Evolutionary conservation across 2,329 filamentous ascomycete species (phyloP), one percentile per base, ranked within the genome.

Genomic region (Diaporthe sp.): DNA sequence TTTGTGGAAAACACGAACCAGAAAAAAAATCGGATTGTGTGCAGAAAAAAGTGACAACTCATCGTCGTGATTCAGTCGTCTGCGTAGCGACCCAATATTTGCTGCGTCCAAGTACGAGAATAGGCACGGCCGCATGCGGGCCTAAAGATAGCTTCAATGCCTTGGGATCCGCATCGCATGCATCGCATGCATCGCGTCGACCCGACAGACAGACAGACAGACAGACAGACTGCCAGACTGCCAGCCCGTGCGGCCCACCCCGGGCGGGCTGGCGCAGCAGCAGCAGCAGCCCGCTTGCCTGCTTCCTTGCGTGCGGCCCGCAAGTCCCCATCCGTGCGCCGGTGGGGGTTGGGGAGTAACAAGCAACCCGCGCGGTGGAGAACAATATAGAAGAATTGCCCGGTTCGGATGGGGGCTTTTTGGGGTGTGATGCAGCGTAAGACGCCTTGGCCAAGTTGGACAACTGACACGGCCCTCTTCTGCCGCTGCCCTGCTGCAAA

Each of bases 101-200:
- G 42, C 63, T 66, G 44, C 63, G 44, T 25, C 47, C 44, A 51
- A 66, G 44, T 66, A 66, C 63, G 32, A 50, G 63, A 66, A 66
- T 53, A 66, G 63, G 32, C 32, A 37, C 63, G 63, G 63, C 63
- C 63, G 63, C 63, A 66, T 66, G 63, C 44, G 63, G 42, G 9
- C 44, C 44, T 66, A 66, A 66, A 51, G 63, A 66, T 37, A 66
- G 63, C 63, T 66, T 66, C 63, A 66, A 51, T 66, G 63, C 63
- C 42, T 22, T 47, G 32, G 59, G 59, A 27, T 47, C 61, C 42
- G 61, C 30, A 35, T 9, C 37, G 56, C 37, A 25, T 19, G n/a
- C n/a, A 44, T 44, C 42, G 42, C 42, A 44, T 22, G 42, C 42
- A 19, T 42, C 39, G 39, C 39, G 39, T 42, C 59, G 25, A 32